These are phyloP conservation scores for Anthracocystis setariae DNA, from an alignment of 1,284 basidiomycete genomes.

Conservation along the genomic window DNA sequence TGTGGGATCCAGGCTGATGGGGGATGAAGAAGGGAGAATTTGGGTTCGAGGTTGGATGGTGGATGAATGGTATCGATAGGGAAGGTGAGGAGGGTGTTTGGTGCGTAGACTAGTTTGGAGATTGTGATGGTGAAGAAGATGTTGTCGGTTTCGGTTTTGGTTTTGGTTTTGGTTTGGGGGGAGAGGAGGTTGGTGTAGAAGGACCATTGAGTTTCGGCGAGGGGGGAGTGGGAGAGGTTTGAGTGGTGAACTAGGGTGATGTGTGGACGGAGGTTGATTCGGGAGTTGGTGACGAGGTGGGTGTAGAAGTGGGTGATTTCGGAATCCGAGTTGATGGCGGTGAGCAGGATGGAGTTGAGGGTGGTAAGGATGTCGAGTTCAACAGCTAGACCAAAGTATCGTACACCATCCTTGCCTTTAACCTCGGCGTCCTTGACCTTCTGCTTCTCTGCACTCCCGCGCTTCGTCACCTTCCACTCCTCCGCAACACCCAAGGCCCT, in stretches of 20 bases:
- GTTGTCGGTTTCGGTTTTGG: too few species aligned
- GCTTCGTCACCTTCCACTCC: conserved; percentile 28
- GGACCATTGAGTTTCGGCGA: background rate
- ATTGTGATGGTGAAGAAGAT: conserved; percentile 20
- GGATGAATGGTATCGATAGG: conserved; percentile 10
- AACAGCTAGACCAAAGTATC: conserved; percentile 59
- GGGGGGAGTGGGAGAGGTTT: conserved; percentile 10
- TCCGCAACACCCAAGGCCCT: conserved; percentile 33
- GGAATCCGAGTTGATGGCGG: background rate
- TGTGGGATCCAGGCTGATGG: conserved; percentile 73
- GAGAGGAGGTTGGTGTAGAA: too few species aligned
- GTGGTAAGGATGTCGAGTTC: conserved; percentile 32
- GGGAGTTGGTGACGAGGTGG: conserved; percentile 65
- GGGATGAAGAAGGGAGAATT: conserved; percentile 39
- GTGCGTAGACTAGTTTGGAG: conserved; percentile 16
- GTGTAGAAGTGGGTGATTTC: conserved; percentile 19
- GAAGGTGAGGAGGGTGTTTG: conserved; percentile 4
- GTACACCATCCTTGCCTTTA: background rate
- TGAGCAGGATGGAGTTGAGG: conserved; percentile 19
- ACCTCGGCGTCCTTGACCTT: conserved; percentile 2
- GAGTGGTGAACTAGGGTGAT: conserved; percentile 81
- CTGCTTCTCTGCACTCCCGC: background rate
- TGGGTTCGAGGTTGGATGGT: background rate
- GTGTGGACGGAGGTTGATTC: conserved; percentile 78
- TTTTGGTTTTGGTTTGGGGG: too few species aligned